Conservation (phyloP, 257 asterid genomes). For the Ocimum tenuiflorum region DNA sequence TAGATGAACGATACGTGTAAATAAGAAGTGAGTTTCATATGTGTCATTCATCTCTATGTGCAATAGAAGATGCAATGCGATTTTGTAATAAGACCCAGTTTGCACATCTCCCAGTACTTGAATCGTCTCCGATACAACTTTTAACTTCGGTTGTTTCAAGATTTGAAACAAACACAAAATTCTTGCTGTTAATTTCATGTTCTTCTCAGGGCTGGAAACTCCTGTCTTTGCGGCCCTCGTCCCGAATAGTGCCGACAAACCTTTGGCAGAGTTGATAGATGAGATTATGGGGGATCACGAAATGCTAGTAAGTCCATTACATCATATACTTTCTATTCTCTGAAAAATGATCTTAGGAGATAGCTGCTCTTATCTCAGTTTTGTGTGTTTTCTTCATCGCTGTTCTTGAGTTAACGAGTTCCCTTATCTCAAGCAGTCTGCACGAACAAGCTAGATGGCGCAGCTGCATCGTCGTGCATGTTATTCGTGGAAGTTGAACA, state of each 20-base stretch:
- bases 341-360: too few species aligned
- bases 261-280: slow-evolving; percentile 64
- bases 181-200: neutral
- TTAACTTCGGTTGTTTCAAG: neutral
- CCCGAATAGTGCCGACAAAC: slow-evolving; percentile 73
- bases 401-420: neutral
- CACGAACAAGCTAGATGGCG: neutral
- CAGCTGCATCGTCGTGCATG: too few species aligned
- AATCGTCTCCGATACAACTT: neutral
- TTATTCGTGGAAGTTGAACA: too few species aligned
- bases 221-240: slow-evolving; percentile 84
- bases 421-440: neutral
- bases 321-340: too few species aligned
- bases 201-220: slow-evolving; percentile 49
- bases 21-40: too few species aligned
- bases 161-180: neutral
- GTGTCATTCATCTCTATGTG: too few species aligned
- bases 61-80: too few species aligned
- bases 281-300: slow-evolving; percentile 96
- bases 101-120: neutral
- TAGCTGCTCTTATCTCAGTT: neutral
- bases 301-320: slow-evolving; percentile 45
- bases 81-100: too few species aligned
- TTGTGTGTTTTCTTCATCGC: too few species aligned
- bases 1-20: too few species aligned